Percentiles rank a stretch among this genome's conserved stretches.
Conservation (phyloP, 75 land plant genomes). For the Cunninghamia lanceolata region DNA sequence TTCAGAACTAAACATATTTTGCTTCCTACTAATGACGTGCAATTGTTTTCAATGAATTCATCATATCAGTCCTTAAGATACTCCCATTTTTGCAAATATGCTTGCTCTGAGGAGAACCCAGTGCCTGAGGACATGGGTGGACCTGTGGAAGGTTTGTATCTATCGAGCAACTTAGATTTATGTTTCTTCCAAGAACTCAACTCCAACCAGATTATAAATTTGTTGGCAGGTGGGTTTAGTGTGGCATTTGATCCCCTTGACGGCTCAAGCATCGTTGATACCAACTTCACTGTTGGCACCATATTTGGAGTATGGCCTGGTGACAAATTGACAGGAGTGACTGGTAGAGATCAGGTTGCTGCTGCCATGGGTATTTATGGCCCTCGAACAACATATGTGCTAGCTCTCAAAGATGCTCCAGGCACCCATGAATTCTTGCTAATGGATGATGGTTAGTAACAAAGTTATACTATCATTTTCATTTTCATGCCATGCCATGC, state of each 20-base stretch:
- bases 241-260: slow-evolving; percentile 99
- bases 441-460: slow-evolving; percentile 76
- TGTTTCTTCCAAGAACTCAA: neutral
- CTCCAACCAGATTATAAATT: neutral
- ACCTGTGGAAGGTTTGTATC: slow-evolving; percentile 62
- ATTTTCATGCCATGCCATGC: neutral
- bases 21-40: neutral
- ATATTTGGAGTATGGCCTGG: slow-evolving; percentile 99
- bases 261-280: slow-evolving; percentile 98
- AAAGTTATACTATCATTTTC: neutral
- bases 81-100: slow-evolving; percentile 98
- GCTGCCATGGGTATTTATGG: slow-evolving; percentile 99
- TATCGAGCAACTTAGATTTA: neutral
- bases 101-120: slow-evolving; percentile 98
- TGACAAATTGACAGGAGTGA: slow-evolving; percentile 87
- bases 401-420: slow-evolving; percentile 79
- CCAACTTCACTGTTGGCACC: slow-evolving; percentile 98
- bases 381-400: slow-evolving; percentile 90
- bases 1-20: neutral
- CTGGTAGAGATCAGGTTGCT: slow-evolving; percentile 88
- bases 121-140: slow-evolving; percentile 97
- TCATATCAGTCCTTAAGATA: slow-evolving; percentile 64
- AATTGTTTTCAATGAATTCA: slow-evolving; percentile 7
- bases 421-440: slow-evolving; percentile 98
- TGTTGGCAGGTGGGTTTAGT: slow-evolving; percentile 76